Evolutionary conservation across 2,329 filamentous ascomycete species (phyloP).

Genomic region (Coleophoma cylindrospora): DNA sequence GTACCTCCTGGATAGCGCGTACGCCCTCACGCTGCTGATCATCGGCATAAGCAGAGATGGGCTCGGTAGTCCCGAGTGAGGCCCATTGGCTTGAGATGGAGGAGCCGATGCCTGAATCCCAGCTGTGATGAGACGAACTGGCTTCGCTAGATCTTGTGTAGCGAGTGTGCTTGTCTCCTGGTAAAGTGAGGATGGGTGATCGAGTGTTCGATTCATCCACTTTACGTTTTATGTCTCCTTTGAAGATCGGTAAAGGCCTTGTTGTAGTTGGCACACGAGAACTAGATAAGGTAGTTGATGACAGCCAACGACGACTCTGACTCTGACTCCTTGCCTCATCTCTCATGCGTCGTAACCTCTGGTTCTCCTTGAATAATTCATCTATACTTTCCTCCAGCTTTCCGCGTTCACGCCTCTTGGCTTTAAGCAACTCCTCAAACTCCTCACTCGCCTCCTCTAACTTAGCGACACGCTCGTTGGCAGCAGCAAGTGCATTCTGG

Average conservation of each 20-base stretch:
- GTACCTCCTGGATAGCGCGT: slow-evolving; percentile 15
- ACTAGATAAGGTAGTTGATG: neutral
- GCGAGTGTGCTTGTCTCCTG: slow-evolving; percentile 17
- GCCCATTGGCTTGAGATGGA: slow-evolving; percentile 18
- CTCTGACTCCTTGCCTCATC: slow-evolving; percentile 1
- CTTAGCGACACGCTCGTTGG: slow-evolving; percentile 13
- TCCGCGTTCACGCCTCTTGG: slow-evolving; percentile 11
- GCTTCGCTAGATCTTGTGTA: slow-evolving; percentile 18
- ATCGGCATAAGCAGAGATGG: slow-evolving; percentile 4
- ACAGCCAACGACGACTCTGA: neutral
- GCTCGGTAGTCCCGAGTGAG: slow-evolving; percentile 13
- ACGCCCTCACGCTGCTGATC: slow-evolving; percentile 16
- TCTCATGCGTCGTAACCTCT: slow-evolving; percentile 1
- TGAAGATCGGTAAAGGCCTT: too few relatives aligned
- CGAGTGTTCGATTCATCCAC: too few relatives aligned
- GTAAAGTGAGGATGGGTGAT: too few relatives aligned
- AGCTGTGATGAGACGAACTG: slow-evolving; percentile 7
- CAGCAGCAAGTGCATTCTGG: slow-evolving; percentile 19
- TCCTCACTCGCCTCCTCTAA: slow-evolving; percentile 6
- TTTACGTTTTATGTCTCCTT: neutral
- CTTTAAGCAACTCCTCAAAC: slow-evolving; percentile 8
- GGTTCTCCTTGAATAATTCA: slow-evolving; percentile 3
- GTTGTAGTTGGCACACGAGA: neutral
- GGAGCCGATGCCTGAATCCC: slow-evolving; percentile 19
- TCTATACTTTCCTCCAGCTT: slow-evolving; percentile 7